A percentile compares a stretch with the other conserved stretches of the same genome.
Evolutionary conservation across 2,329 filamentous ascomycete species (phyloP).

Genomic region (Cladobotryum mycophilum): DNA sequence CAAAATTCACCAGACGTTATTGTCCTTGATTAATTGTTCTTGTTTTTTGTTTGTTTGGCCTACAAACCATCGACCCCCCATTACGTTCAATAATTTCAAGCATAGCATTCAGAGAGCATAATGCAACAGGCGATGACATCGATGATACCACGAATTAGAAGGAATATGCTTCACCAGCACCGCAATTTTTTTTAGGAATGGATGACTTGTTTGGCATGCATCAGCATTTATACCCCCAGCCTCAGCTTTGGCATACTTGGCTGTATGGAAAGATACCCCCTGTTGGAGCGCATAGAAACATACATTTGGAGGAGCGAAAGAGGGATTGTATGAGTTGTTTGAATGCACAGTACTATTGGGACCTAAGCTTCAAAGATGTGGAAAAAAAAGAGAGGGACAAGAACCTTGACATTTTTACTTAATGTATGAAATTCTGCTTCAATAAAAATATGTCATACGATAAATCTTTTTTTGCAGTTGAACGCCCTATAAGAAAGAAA

Average conservation of each 20-base stretch:
- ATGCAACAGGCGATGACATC: not conserved
- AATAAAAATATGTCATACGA: not conserved
- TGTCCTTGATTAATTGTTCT: conserved; percentile 8
- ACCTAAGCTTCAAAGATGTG: too few relatives aligned
- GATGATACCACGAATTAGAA: not conserved
- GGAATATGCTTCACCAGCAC: not conserved
- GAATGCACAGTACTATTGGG: too few relatives aligned
- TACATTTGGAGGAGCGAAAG: too few relatives aligned
- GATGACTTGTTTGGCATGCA: not conserved
- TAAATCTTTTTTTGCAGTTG: not conserved
- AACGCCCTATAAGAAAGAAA: not conserved
- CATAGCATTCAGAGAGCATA: not conserved
- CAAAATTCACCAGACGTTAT: conserved; percentile 3
- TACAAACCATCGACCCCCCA: too few relatives aligned
- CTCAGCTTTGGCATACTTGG: not conserved
- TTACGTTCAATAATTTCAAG: too few relatives aligned
- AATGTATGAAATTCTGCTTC: not conserved
- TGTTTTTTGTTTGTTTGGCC: not conserved
- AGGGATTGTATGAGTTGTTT: too few relatives aligned
- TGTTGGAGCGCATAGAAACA: not conserved
- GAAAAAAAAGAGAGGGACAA: not conserved
- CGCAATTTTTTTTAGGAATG: not conserved
- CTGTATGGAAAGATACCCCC: conserved; percentile 1
- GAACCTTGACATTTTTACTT: not conserved
- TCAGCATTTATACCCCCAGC: not conserved